These are phyloP conservation scores for Thalassiosira hispida DNA, from an alignment of 352 stramenopile species.

Conservation along the genomic window DNA sequence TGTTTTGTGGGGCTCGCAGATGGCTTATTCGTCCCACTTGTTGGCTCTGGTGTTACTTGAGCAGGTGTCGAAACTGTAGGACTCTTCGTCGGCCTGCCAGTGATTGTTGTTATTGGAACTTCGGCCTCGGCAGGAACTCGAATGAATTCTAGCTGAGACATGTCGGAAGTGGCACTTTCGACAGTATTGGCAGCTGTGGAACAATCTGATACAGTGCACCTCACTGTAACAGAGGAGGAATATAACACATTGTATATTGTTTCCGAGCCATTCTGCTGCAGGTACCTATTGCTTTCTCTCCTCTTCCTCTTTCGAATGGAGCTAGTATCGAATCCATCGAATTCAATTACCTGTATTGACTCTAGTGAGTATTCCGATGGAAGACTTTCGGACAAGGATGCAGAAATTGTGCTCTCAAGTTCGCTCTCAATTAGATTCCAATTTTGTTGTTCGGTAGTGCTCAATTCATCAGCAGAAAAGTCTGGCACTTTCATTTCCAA, in stretches of 20 bases:
- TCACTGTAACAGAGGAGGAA: constrained; percentile 36
- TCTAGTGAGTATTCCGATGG: constrained; percentile 24
- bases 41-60: constrained; percentile 1
- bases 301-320: background rate
- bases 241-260: constrained; percentile 37
- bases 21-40: background rate
- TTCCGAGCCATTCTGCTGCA: background rate
- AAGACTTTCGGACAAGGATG: constrained; percentile 24
- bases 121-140: background rate
- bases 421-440: constrained; percentile 20
- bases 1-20: background rate
- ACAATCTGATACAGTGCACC: constrained; percentile 30
- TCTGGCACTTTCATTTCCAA: constrained; percentile 32
- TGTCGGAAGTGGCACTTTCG: background rate
- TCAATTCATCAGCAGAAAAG: constrained; percentile 27
- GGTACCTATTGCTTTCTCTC: background rate
- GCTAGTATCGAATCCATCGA: constrained; percentile 22
- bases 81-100: constrained; percentile 11
- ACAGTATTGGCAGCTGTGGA: constrained; percentile 15
- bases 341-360: constrained; percentile 28
- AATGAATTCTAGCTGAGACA: constrained; percentile 26
- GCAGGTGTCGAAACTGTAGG: background rate
- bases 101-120: background rate
- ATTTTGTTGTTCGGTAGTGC: constrained; percentile 7
- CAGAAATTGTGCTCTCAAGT: constrained; percentile 23